A percentile compares a stretch with the other conserved stretches of the same genome.
phyloP scores from a whole-genome alignment of 345 rosid genomes.

The Hypericum androsaemum region DNA sequence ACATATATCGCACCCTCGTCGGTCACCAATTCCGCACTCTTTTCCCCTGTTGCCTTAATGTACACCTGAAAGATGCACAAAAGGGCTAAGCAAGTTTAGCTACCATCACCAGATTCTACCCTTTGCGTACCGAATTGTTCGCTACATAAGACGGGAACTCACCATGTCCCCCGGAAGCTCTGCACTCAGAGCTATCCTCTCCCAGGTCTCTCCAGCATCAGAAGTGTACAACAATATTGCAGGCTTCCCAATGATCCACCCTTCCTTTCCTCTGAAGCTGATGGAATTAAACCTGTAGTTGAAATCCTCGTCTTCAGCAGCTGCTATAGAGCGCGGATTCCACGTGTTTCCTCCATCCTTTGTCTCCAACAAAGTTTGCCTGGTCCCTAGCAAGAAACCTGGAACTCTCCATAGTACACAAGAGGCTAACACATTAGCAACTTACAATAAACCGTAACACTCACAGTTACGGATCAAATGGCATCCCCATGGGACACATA shows the following conservation, averaged over 20 bases:
- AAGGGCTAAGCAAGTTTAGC: neutral
- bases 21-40: slow-evolving; percentile 96
- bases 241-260: slow-evolving; percentile 96
- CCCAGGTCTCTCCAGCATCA: slow-evolving; percentile 77
- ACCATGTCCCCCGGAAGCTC: slow-evolving; percentile 97
- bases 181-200: slow-evolving; percentile 73
- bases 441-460: no score
- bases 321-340: slow-evolving; percentile 69
- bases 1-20: slow-evolving; percentile 90
- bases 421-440: neutral
- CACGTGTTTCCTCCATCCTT: slow-evolving; percentile 76
- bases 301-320: slow-evolving; percentile 96
- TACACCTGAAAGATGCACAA: slow-evolving; percentile 44
- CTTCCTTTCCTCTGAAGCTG: slow-evolving; percentile 81
- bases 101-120: no score
- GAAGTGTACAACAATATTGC: slow-evolving; percentile 74
- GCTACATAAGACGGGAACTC: neutral
- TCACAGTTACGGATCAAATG: no score
- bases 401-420: neutral
- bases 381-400: slow-evolving; percentile 80
- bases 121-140: neutral
- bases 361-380: slow-evolving; percentile 87
- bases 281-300: slow-evolving; percentile 88
- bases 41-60: slow-evolving; percentile 82
- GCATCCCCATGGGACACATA: no score